These are phyloP conservation scores for Euphorbia tirucalli DNA, from an alignment of 345 rosid genomes.

Conservation along the genomic window DNA sequence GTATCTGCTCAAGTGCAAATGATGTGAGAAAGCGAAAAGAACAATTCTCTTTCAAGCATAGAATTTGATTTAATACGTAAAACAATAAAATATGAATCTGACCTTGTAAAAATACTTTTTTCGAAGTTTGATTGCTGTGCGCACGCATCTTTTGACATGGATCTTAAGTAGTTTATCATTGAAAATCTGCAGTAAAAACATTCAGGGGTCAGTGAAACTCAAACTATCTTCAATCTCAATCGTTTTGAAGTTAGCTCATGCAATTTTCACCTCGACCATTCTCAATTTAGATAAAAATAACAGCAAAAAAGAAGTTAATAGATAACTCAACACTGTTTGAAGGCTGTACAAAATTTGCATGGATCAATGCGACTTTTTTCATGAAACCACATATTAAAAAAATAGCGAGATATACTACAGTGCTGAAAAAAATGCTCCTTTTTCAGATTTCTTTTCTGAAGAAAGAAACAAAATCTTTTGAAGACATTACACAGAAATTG, in stretches of 20 bases:
- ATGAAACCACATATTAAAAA: not conserved
- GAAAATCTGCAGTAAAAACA: slow-evolving; percentile 59
- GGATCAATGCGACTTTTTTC: slow-evolving; percentile 2
- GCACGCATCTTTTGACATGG: slow-evolving; percentile 62
- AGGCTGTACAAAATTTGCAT: not conserved
- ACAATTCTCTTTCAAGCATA: not conserved
- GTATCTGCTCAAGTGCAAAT: not conserved
- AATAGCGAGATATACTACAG: not conserved
- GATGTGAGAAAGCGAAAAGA: not conserved
- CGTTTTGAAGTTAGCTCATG: not conserved
- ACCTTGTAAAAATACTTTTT: slow-evolving; percentile 86
- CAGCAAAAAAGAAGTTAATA: not conserved
- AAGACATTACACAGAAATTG: not conserved
- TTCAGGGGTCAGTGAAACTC: not conserved
- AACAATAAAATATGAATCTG: slow-evolving; percentile 17
- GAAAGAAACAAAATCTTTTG: not conserved
- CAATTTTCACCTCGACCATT: not conserved
- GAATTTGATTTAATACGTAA: not conserved
- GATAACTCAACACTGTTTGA: not conserved
- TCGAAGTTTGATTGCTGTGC: slow-evolving; percentile 74
- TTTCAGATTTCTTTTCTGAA: not conserved
- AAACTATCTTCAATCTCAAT: not conserved
- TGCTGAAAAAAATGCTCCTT: not conserved
- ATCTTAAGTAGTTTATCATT: slow-evolving; percentile 78
- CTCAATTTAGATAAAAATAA: not conserved